Evolutionary conservation across 2,329 filamentous ascomycete species (phyloP), one percentile per base, ranked within the genome.

Genomic region (Bipolaris sorokiniana): DNA sequence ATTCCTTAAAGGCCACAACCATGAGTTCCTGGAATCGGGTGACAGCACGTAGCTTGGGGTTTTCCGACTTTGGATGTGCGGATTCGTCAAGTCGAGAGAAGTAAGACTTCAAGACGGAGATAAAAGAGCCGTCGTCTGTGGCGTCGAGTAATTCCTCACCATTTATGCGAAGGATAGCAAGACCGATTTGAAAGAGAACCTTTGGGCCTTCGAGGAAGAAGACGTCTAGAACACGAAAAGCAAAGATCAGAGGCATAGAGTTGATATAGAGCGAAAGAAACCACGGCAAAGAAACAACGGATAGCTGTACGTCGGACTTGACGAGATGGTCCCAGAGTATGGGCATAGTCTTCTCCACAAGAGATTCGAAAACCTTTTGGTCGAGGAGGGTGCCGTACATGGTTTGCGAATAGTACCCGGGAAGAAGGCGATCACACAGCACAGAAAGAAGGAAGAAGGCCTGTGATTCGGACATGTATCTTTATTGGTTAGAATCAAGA

Each of bases 261-360:
- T 99, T 99, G 82, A 99, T 96, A 78, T 98, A 99, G 16, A 99
- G 83, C 5, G 94, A 98, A 54, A 99, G 83, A 75, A 99, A 99
- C 95, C 95, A 99, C 3, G 95, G 95, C 41, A 99, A 83, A 9
- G 94, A 98, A 15, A 98, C 95, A 33, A 99, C 95, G 0, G 95
- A 98, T 18, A 99, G 86, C 76, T 99, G 96, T 20, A 99, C 92
- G 71, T 99, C 95, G 57, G 90, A 95, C 79, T 95, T 96, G 64
- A 93, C 90, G n/a, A 99, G 86, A 71, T 99, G 95, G 20, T 98
- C 94, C 93, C 95, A 99, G 15, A 99, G 84, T 56, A 99, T 90
- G 1, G 95, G 95, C 93, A 99, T 98, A 1, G 95, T 99, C 79
- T 92, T 95, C 77, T 99, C 95, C n/a, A 99, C 95, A 3, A 99